Evolutionary conservation across 306 rosid genomes (phyloP).

Genomic region (Astragalus glycyphyllos): DNA sequence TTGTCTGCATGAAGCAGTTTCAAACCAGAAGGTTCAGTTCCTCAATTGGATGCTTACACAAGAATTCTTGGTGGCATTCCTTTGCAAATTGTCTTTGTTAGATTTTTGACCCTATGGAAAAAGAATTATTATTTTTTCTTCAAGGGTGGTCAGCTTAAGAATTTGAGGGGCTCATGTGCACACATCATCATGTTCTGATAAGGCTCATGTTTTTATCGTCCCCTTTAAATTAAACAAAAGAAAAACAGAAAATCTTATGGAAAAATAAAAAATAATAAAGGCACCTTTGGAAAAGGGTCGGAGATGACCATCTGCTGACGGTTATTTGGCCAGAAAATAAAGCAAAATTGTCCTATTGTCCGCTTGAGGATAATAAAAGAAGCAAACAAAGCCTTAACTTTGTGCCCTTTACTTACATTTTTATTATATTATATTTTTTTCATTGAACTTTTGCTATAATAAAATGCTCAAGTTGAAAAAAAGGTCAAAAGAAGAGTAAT

Average conservation of each 20-base stretch:
- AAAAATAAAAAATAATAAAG: constrained; percentile 27
- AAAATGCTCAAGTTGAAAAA: constrained; percentile 34
- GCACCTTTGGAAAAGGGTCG: constrained; percentile 57
- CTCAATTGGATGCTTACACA: constrained; percentile 31
- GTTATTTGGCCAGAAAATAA: constrained; percentile 61
- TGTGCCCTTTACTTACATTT: constrained; percentile 45
- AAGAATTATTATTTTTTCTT: not conserved
- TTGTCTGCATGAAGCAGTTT: constrained; percentile 36
- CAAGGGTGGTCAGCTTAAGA: constrained; percentile 39
- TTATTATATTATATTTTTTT: constrained; percentile 43
- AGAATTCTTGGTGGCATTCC: constrained; percentile 34
- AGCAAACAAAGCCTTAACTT: constrained; percentile 48
- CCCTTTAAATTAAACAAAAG: constrained; percentile 28
- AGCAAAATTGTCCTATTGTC: constrained; percentile 61
- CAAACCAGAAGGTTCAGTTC: constrained; percentile 40
- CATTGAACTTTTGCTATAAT: constrained; percentile 36
- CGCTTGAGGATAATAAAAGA: constrained; percentile 64
- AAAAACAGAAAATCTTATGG: not conserved
- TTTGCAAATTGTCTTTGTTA: constrained; percentile 37
- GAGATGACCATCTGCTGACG: constrained; percentile 68
- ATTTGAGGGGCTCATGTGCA: constrained; percentile 63
- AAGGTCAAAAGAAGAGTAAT: constrained; percentile 25
- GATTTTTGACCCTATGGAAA: constrained; percentile 13
- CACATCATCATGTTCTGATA: constrained; percentile 50
- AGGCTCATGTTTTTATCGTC: constrained; percentile 58